These are phyloP conservation scores for Taphrina pruni DNA, from an alignment of 1,139 yeast species.

Conservation along the genomic window DNA sequence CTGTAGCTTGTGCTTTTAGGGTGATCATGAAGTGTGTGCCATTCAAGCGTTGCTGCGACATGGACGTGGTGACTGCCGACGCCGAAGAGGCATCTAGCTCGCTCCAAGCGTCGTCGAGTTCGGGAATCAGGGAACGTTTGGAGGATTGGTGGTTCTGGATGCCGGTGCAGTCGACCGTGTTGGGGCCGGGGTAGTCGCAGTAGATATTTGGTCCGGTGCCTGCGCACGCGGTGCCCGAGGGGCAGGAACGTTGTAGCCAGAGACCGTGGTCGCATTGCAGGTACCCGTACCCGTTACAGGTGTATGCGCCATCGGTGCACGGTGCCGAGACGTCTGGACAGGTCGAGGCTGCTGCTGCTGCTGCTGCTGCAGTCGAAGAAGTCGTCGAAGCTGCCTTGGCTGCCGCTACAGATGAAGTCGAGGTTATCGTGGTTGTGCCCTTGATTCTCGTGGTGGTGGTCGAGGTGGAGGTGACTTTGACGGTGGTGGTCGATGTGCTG, in stretches of 20 bases:
- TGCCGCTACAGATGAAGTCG: slow-evolving; percentile 35
- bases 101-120: slow-evolving; percentile 10
- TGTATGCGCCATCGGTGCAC: slow-evolving; percentile 59
- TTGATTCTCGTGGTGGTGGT: slow-evolving; percentile 40
- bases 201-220: slow-evolving; percentile 40
- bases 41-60: slow-evolving; percentile 42
- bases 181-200: slow-evolving; percentile 45
- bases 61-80: slow-evolving; percentile 36
- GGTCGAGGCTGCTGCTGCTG: slow-evolving; percentile 32
- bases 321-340: slow-evolving; percentile 41
- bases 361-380: slow-evolving; percentile 32
- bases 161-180: slow-evolving; percentile 37
- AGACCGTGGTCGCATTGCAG: slow-evolving; percentile 62
- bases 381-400: slow-evolving; percentile 36
- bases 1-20: slow-evolving; percentile 44
- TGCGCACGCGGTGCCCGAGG: slow-evolving; percentile 64
- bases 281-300: slow-evolving; percentile 60
- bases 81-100: slow-evolving; percentile 12
- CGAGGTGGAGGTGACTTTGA: slow-evolving; percentile 44
- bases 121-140: slow-evolving; percentile 17
- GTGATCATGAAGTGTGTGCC: slow-evolving; percentile 43
- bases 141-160: slow-evolving; percentile 26
- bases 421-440: slow-evolving; percentile 38
- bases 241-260: slow-evolving; percentile 64
- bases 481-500: slow-evolving; percentile 45